Percentiles rank a stretch among this genome's conserved stretches.
These are phyloP conservation scores for Trichosporon faecale DNA, from an alignment of 1,284 basidiomycete species.

Conservation along the genomic window DNA sequence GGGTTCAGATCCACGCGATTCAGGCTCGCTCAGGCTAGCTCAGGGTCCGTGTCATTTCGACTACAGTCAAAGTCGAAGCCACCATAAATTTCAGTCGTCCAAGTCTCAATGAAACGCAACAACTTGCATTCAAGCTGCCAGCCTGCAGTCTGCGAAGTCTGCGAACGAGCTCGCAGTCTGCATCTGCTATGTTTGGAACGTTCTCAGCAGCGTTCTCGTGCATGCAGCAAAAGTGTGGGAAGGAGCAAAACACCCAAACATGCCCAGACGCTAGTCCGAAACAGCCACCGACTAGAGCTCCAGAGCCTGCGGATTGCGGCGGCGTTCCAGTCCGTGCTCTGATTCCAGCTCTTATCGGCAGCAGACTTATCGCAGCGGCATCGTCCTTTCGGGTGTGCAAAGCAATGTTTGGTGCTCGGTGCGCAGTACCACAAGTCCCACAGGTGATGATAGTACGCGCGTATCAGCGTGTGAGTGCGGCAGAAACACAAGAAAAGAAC, in stretches of 20 bases:
- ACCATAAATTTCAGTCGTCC: background rate
- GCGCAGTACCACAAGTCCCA: background rate
- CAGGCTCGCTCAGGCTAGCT: background rate
- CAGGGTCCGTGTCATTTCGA: background rate
- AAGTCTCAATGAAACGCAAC: background rate
- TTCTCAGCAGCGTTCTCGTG: background rate
- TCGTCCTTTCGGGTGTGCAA: background rate
- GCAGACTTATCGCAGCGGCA: background rate
- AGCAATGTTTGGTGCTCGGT: background rate
- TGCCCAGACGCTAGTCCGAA: background rate
- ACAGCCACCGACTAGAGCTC: background rate
- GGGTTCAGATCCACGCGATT: background rate
- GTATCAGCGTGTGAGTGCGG: too few relatives aligned
- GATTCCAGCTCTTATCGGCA: background rate
- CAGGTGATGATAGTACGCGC: background rate
- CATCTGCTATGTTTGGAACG: background rate
- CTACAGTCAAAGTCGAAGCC: background rate
- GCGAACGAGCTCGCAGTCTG: too few relatives aligned
- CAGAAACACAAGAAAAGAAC: background rate
- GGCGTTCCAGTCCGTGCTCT: background rate
- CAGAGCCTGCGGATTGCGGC: background rate
- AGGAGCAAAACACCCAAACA: background rate
- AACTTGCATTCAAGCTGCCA: too few relatives aligned
- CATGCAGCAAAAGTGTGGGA: background rate
- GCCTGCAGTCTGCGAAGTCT: too few relatives aligned